Base-by-base conservation (phyloP, 1,139 yeast genomes). In the Scheffersomyces cryptocercus region DNA sequence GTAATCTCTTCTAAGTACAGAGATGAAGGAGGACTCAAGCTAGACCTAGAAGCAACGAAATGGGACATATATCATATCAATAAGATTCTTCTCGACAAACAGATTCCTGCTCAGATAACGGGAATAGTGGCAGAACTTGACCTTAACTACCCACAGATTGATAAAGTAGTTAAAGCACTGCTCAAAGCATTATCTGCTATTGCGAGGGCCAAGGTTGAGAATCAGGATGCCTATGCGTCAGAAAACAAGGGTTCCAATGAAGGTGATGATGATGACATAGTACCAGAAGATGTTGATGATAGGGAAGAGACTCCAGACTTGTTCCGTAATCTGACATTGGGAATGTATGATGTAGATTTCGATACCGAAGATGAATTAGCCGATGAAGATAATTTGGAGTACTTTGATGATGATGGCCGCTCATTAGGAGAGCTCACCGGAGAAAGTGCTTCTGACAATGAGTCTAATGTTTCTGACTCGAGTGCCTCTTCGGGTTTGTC, bases 291-390 rank as follows among this genome's bases (percentile, higher is more conserved):
- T 40, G 77, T 76, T 11, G 95, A 84, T 36, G 88, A 81, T 29
- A 73, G 81, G 39, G 95, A 87, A 39, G 95, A 88, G 43, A 80
- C 90, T 0, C 91, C 96, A 0, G 95, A 90, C 59, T 72, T 91
- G 56, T 84, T 90, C 64, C 75, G 85, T 41, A 89, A 91, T 59
- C 90, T 97, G 0, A 88, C 97, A 0, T 73, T 91, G 41, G 97
- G 97, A 2, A 90, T 91, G 96, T 91, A 87, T 59, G 97, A 91
- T 55, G 84, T 88, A 40, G 95, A 87, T 41, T 77, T 82, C 34
- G 89, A 84, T 49, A 83, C 85, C 42, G 91, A 85, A 38, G 74
- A 62, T 29, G 67, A 58, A 24, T 20, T 20, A 20, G 26, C 26
- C 7, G 59, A 59, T 35, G 66, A 60, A 28, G 63, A 62, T 28